These are phyloP conservation scores for Ophiorrhiza pumila DNA, from an alignment of 257 asterid species.

Conservation along the genomic window DNA sequence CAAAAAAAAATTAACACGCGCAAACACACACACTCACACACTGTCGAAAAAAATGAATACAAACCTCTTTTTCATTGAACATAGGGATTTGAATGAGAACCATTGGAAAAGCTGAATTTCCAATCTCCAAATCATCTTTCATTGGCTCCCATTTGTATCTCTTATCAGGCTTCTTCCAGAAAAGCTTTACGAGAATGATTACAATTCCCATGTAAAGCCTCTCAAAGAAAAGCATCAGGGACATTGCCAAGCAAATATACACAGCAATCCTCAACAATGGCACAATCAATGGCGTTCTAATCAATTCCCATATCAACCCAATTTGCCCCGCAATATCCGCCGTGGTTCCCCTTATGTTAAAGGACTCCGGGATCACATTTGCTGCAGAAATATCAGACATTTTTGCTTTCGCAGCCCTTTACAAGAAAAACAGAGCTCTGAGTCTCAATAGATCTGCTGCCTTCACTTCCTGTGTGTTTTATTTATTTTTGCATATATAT, in stretches of 20 bases:
- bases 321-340: constrained; percentile 55
- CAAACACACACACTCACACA: background rate
- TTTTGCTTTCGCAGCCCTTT: background rate
- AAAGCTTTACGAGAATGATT: constrained; percentile 67
- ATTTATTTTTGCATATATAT: background rate
- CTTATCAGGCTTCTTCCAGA: constrained; percentile 79
- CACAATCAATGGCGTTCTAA: constrained; percentile 73
- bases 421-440: constrained; percentile 14
- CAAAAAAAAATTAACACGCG: background rate
- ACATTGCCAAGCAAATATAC: constrained; percentile 72
- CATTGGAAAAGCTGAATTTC: constrained; percentile 47
- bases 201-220: constrained; percentile 93
- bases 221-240: constrained; percentile 84
- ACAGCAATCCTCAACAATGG: constrained; percentile 64
- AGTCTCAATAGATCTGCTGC: constrained; percentile 13
- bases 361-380: constrained; percentile 45
- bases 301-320: constrained; percentile 74
- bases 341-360: constrained; percentile 48
- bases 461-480: constrained; percentile 3
- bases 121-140: constrained; percentile 70
- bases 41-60: background rate
- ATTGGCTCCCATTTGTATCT: constrained; percentile 78
- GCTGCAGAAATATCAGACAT: constrained; percentile 63
- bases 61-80: constrained; percentile 90
- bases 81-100: constrained; percentile 95